phyloP scores from a whole-genome alignment of 768 basidiomycete genomes.

The Termitomyces titanicus region DNA sequence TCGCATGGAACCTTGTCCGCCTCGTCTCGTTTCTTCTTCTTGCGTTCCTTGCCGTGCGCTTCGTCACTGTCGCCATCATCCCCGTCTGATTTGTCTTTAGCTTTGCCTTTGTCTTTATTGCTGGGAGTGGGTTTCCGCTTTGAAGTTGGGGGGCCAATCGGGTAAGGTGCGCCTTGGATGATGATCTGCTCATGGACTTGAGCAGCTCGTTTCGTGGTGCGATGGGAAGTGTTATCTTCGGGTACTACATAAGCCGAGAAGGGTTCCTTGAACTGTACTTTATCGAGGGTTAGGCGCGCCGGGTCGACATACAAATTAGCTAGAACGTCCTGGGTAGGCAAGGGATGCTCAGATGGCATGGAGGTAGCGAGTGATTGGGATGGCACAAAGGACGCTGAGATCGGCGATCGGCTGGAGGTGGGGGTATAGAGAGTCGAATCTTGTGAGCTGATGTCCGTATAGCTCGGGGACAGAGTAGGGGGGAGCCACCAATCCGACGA shows the following conservation, averaged over 20 bases:
- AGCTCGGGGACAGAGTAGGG: slow-evolving; percentile 2
- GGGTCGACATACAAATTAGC: background rate
- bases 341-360: background rate
- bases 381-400: background rate
- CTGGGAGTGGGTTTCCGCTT: background rate
- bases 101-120: background rate
- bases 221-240: background rate
- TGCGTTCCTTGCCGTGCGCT: background rate
- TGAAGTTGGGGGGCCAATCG: background rate
- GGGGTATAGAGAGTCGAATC: slow-evolving; percentile 2
- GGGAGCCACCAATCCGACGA: background rate
- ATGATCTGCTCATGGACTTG: background rate
- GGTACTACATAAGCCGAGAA: background rate
- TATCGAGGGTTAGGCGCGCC: background rate
- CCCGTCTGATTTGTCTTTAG: background rate
- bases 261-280: background rate
- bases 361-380: background rate
- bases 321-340: background rate
- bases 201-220: background rate
- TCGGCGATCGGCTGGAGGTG: background rate
- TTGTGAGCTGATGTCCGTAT: slow-evolving; percentile 2
- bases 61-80: background rate
- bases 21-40: background rate
- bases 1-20: background rate
- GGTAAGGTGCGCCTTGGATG: slow-evolving; percentile 1